A percentile compares a stretch with the other conserved stretches of the same genome.
phyloP scores from a whole-genome alignment of 805 yeast genomes.

The Limtongozyma cylindracea region DNA sequence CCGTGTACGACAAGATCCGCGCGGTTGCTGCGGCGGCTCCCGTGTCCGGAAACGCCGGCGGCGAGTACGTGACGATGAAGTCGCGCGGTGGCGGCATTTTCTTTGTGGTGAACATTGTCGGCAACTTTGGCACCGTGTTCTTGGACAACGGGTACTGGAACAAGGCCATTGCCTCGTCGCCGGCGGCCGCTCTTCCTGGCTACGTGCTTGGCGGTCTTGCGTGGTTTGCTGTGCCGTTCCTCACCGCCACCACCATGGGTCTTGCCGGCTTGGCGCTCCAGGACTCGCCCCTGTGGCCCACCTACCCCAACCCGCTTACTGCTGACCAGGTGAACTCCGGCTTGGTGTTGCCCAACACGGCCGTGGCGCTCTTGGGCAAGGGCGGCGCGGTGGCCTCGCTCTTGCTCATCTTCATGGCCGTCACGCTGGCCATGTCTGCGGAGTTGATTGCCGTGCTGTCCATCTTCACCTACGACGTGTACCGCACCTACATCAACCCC shows the following conservation, averaged over 20 bases:
- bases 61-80: constrained; percentile 73
- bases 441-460: constrained; percentile 79
- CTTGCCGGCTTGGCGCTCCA: constrained; percentile 62
- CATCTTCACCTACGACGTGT: constrained; percentile 65
- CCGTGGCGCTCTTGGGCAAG: constrained; percentile 61
- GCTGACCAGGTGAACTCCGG: constrained; percentile 62
- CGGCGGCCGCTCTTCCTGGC: constrained; percentile 70
- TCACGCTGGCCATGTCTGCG: constrained; percentile 79
- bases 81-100: constrained; percentile 75
- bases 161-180: constrained; percentile 70
- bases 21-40: constrained; percentile 36
- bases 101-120: constrained; percentile 66
- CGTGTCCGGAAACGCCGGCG: constrained; percentile 55
- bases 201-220: constrained; percentile 73
- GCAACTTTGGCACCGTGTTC: constrained; percentile 77
- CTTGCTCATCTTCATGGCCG: constrained; percentile 71
- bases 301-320: constrained; percentile 44
- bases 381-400: constrained; percentile 77
- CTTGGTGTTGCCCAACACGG: constrained; percentile 52
- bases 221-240: constrained; percentile 80
- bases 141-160: constrained; percentile 76
- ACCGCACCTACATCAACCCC: constrained; percentile 61
- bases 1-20: constrained; percentile 50
- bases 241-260: constrained; percentile 68
- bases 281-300: constrained; percentile 46